Conservation (phyloP, 371 early-diverging fungal species). For the Syncephalastrum contaminatum region DNA sequence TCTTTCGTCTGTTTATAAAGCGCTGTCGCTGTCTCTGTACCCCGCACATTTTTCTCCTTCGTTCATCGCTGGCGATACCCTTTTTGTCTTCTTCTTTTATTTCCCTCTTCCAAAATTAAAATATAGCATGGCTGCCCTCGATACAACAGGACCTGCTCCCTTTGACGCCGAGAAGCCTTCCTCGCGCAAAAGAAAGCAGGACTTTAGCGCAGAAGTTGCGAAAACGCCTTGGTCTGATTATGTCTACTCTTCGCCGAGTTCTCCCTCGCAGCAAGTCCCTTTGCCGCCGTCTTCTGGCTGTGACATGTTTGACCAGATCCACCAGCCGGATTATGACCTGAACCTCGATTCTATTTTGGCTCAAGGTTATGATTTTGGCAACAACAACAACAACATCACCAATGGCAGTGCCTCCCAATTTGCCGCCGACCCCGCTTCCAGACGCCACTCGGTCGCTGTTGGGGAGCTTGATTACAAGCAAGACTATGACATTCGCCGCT, state of each 20-base stretch:
- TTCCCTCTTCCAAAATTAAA: slow-evolving; percentile 6
- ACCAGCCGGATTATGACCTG: slow-evolving; percentile 3
- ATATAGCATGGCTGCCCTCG: slow-evolving; percentile 1
- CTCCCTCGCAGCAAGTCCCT: slow-evolving; percentile 14
- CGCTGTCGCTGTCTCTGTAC: slow-evolving; percentile 1
- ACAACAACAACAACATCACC: slow-evolving; percentile 4
- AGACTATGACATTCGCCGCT: slow-evolving; percentile 17
- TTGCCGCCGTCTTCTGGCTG: neutral
- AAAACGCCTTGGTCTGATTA: slow-evolving; percentile 25
- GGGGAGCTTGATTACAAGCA: slow-evolving; percentile 28
- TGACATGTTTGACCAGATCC: slow-evolving; percentile 2
- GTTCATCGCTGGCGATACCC: slow-evolving; percentile 27
- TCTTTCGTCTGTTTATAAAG: slow-evolving; percentile 9
- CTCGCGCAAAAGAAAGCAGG: slow-evolving; percentile 33
- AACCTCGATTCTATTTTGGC: slow-evolving; percentile 12
- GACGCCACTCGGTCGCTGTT: slow-evolving; percentile 34
- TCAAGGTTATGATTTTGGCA: slow-evolving; percentile 7
- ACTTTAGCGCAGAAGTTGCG: slow-evolving; percentile 7
- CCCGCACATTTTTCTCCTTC: slow-evolving; percentile 8
- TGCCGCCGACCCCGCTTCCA: slow-evolving; percentile 9
- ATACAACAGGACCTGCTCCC: slow-evolving; percentile 10
- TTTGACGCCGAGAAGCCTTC: slow-evolving; percentile 8
- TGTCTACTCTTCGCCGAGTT: slow-evolving; percentile 27
- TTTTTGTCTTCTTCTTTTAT: slow-evolving; percentile 6
- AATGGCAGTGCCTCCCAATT: neutral